Conservation (phyloP, 371 early-diverging fungal genomes). For the Mortierella sp. region DNA sequence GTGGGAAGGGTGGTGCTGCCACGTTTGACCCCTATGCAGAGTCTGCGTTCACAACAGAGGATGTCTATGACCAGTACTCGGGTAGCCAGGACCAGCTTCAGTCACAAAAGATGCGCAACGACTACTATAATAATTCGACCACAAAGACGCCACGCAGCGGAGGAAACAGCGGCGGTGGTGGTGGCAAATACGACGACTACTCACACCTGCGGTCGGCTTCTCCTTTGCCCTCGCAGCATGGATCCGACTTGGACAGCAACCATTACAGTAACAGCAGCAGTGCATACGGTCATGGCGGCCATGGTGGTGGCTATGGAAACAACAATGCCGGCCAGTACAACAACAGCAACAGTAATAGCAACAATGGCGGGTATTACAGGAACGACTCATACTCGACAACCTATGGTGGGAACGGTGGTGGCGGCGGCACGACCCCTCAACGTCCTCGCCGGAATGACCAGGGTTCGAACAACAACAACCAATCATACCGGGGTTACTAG, state of each 20-base stretch:
- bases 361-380: constrained; percentile 5
- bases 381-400: not conserved
- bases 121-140: constrained; percentile 14
- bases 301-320: constrained; percentile 4
- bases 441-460: constrained; percentile 33
- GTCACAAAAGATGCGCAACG: constrained; percentile 22
- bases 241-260: constrained; percentile 41
- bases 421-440: constrained; percentile 5
- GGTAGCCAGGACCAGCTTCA: constrained; percentile 29
- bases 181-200: constrained; percentile 26
- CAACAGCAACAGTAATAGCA: too few relatives aligned
- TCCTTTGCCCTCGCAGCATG: constrained; percentile 45
- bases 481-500: constrained; percentile 10
- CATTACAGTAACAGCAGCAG: constrained; percentile 20
- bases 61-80: constrained; percentile 25
- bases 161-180: not conserved
- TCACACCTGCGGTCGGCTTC: constrained; percentile 30
- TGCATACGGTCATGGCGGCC: constrained; percentile 11
- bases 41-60: constrained; percentile 28
- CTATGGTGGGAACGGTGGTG: constrained; percentile 9
- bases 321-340: not conserved
- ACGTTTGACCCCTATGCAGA: constrained; percentile 39
- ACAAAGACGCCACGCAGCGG: not conserved
- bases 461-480: constrained; percentile 9
- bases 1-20: not conserved